These are phyloP conservation scores for Schrenkiella parvula DNA, from an alignment of 345 rosid genomes.

Conservation along the genomic window DNA sequence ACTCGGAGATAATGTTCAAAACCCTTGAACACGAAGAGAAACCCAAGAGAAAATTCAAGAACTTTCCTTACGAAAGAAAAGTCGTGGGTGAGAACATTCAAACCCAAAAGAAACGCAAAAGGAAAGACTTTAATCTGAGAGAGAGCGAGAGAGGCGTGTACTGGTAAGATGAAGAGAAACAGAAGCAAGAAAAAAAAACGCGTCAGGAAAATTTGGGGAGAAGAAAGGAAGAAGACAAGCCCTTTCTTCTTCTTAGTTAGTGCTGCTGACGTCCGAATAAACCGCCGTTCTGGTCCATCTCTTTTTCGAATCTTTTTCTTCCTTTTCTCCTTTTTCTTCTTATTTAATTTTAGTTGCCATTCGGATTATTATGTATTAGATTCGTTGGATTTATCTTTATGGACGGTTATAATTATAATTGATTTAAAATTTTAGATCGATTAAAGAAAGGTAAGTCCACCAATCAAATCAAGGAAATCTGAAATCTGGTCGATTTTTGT, in stretches of 20 bases:
- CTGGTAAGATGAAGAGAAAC: neutral
- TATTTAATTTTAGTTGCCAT: neutral
- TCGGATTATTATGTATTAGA: neutral
- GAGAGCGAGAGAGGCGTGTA: slow-evolving; percentile 9
- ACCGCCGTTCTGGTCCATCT: slow-evolving; percentile 35
- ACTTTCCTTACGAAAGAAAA: neutral
- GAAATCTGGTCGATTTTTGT: neutral
- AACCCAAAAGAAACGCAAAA: slow-evolving; percentile 14
- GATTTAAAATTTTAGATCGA: neutral
- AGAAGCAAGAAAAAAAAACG: neutral
- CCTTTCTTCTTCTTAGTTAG: slow-evolving; percentile 15
- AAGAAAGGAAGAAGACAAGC: slow-evolving; percentile 14
- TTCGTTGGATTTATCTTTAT: slow-evolving; percentile 25
- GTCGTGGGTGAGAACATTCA: slow-evolving; percentile 10
- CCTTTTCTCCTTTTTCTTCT: neutral
- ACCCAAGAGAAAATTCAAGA: slow-evolving; percentile 12
- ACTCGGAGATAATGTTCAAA: neutral
- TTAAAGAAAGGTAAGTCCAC: neutral
- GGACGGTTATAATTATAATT: neutral
- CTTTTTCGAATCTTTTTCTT: slow-evolving; percentile 26
- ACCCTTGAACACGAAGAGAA: neutral
- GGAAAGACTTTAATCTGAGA: neutral
- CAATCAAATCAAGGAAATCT: neutral
- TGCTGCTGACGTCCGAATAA: slow-evolving; percentile 35
- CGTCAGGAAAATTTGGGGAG: neutral